Base-by-base conservation (phyloP, 1,139 yeast species). In the Scheffersomyces stambukii region DNA sequence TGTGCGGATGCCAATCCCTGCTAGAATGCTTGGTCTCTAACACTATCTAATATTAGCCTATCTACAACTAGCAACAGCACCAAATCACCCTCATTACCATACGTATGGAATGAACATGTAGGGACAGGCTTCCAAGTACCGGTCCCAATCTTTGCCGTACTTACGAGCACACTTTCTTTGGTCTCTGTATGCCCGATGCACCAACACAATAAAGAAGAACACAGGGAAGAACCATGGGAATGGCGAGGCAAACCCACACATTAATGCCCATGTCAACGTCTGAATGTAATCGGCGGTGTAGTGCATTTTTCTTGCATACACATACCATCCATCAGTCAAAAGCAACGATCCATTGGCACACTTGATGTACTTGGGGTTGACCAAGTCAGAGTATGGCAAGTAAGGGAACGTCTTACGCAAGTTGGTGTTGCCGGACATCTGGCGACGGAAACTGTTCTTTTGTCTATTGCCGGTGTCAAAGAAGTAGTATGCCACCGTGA, bases 181-280 rank as follows among this genome's bases (percentile, higher is more conserved):
- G 61, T 91, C 98, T 61, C 98, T 81, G 41, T 65, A 56, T 21
- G 95, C 88, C 59, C 98, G 81, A 59, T 91, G 98, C 29, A 81
- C 59, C 54, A 91, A 75, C 40, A 88, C 96, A 45, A 81, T 65
- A 40, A 88, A 75, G 75, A 88, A 91, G 66, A 91, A 91, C 20
- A 70, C 63, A 3, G 98, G 97, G 76, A 83, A 91, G 62, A 91
- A 91, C 91, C 95, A 91, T 25, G 96, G 96, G 66, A 91, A 76
- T 29, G 91, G 85, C 4, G 95, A 83, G 23, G 66, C 69, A 55
- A 80, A 77, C 2, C 98, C 98, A 57, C 96, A 86, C 40, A 81
- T 74, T 40, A 91, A 67, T 7, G 93, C 96, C 98, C 98, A 91
- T 28, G 93, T 74, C 43, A 85, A 64, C 31, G 94, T 75, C 64